Evolutionary conservation across 306 rosid species (phyloP).

Genomic region (Pyrus bretschneideri): DNA sequence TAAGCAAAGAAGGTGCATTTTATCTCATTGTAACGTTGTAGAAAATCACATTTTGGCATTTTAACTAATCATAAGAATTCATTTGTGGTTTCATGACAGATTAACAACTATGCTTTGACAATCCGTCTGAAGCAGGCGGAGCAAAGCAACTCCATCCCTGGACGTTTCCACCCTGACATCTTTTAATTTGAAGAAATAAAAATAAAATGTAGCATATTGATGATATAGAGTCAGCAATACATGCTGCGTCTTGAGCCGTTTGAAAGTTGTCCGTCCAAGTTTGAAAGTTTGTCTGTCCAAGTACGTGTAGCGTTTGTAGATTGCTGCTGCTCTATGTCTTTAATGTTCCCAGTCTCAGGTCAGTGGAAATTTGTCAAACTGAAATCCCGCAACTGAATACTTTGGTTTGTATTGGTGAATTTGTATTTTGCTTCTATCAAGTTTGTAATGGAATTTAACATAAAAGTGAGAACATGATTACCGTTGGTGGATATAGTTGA

Average conservation of each 20-base stretch:
- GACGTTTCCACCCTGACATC: constrained; percentile 79
- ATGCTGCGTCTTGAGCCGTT: neutral
- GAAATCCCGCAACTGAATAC: neutral
- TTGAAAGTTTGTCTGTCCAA: neutral
- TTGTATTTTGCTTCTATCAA: constrained; percentile 1
- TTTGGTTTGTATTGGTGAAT: neutral
- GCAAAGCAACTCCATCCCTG: constrained; percentile 64
- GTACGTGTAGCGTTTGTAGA: constrained; percentile 11
- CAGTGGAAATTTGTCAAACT: neutral
- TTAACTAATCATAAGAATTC: constrained; percentile 2
- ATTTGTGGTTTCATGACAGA: constrained; percentile 35
- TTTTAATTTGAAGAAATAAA: constrained; percentile 32
- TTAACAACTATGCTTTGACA: constrained; percentile 78
- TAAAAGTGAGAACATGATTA: neutral
- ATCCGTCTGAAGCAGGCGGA: constrained; percentile 95
- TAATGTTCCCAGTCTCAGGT: constrained; percentile 1
- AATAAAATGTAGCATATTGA: neutral
- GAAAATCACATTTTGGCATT: neutral
- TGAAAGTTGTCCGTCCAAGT: neutral
- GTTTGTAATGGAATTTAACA: neutral
- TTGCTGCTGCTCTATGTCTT: constrained; percentile 13
- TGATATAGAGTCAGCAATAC: neutral
- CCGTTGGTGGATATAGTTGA: neutral
- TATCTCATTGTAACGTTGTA: neutral
- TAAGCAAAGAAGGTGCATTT: neutral